These are phyloP conservation scores for Amanita pseudoporphyria DNA, from an alignment of 768 basidiomycete genomes.

Conservation along the genomic window DNA sequence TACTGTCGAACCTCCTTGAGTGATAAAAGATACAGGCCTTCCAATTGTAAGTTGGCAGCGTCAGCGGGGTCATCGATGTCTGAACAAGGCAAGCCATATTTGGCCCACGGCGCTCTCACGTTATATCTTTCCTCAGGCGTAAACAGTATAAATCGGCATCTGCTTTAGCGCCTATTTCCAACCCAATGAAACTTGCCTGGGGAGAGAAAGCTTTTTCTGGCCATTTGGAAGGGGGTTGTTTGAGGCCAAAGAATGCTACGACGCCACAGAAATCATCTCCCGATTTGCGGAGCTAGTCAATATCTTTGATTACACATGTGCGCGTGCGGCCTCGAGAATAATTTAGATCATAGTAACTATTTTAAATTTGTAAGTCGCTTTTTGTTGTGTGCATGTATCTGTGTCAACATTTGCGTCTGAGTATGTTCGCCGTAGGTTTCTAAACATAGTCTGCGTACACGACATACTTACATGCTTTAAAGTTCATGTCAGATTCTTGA, in stretches of 20 bases:
- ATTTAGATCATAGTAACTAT: conserved; percentile 86
- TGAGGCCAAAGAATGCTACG: conserved; percentile 68
- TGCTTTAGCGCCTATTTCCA: conserved; percentile 80
- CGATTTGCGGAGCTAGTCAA: conserved; percentile 54
- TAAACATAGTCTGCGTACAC: conserved; percentile 9
- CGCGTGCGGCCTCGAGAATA: conserved; percentile 71
- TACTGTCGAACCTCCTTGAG: conserved; percentile 75
- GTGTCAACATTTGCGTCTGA: conserved; percentile 86
- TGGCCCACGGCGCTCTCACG: conserved; percentile 91
- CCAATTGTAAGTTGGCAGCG: conserved; percentile 55
- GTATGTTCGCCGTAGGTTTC: conserved; percentile 73
- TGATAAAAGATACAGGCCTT: conserved; percentile 62
- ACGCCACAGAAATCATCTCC: conserved; percentile 77
- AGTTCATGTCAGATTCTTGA: conserved; percentile 88
- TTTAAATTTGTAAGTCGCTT: conserved; percentile 57
- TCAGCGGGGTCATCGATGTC: background rate
- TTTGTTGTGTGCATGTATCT: background rate
- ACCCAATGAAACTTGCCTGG: conserved; percentile 92
- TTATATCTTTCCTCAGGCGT: conserved; percentile 72
- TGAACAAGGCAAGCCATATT: conserved; percentile 69
- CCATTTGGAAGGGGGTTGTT: conserved; percentile 73
- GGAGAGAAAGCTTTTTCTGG: conserved; percentile 86
- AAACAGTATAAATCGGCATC: conserved; percentile 79
- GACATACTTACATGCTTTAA: conserved; percentile 13
- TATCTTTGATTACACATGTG: conserved; percentile 87